Base-by-base conservation (phyloP, 345 rosid species). In the Arabidopsis arenosa region DNA sequence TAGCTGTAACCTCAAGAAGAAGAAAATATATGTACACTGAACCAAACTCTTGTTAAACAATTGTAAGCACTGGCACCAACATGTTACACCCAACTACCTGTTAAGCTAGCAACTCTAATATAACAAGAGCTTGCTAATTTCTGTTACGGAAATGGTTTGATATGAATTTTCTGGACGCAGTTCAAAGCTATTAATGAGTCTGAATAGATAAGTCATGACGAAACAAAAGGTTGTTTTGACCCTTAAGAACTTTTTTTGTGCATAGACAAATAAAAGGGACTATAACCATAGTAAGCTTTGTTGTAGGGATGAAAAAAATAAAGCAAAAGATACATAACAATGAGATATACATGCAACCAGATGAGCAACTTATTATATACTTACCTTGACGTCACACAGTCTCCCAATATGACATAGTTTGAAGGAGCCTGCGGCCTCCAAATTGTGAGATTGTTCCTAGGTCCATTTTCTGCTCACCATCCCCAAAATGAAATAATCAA, bases 351-450 rank as follows among this genome's bases (percentile, higher is more conserved):
- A 63, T 41, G 63, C n/a, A 47, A 75, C 60, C 70, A 70, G 57
- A 68, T 40, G 37, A 60, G 30, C 47, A 70, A 73, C 39, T 53
- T 18, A 40, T 56, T 43, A 58, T 41, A 15, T 37, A 64, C 21
- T 79, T 83, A 92, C 99, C 96, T 95, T 75, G 99, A 90, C 23
- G 98, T 95, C 84, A 95, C 93, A 81, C 98, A 95, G 75, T 95
- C 99, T 76, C 99, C 99, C 80, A 95, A 74, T 70, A 90, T 88
- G 79, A 90, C 98, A 86, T 90, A 95, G 79, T 95, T 90, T 55
- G 97, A 76, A 45, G 99, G 98, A 79, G 98, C 93, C 64, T 80
- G 89, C 77, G 99, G 97, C 80, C 99, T 89, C 99, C 99, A 95
- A 76, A 95, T 86, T 43, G 99, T 90, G 71, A 95, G 96, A 67